Evolutionary conservation across 2,329 filamentous ascomycete genomes (phyloP).

Genomic region (Phyllosticta paracitricarpa): DNA sequence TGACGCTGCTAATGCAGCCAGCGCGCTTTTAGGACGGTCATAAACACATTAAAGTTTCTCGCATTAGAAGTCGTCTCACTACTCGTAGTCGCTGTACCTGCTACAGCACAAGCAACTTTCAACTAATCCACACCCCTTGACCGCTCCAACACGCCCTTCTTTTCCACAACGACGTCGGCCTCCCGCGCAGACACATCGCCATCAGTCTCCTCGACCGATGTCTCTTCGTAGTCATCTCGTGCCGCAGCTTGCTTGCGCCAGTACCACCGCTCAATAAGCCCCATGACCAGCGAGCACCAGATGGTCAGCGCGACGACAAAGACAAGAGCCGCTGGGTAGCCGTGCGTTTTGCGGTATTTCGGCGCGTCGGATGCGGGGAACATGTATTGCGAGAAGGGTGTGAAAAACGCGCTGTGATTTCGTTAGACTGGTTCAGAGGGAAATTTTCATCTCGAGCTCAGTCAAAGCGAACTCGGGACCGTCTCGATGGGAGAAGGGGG

Average conservation of each 20-base stretch:
- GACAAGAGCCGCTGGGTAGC: conserved; percentile 10
- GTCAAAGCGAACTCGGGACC: no score
- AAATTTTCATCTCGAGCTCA: neutral
- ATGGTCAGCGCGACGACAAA: conserved; percentile 12
- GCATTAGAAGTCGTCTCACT: no score
- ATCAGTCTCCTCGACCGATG: neutral
- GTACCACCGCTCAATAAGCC: conserved; percentile 1
- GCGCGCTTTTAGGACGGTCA: no score
- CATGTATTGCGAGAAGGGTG: conserved; percentile 12
- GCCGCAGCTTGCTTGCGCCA: neutral
- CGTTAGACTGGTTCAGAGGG: neutral
- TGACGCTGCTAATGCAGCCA: no score
- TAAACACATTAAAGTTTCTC: no score
- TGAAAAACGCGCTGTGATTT: neutral
- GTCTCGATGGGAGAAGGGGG: no score
- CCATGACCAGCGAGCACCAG: conserved; percentile 7
- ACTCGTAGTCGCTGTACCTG: no score
- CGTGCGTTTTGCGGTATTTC: conserved; percentile 6
- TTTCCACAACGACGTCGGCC: neutral
- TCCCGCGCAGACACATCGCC: neutral
- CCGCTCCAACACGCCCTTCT: neutral
- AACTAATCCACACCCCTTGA: neutral
- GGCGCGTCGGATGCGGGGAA: conserved; percentile 11
- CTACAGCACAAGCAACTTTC: no score
- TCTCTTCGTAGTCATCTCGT: neutral